A percentile compares a stretch with the other conserved stretches of the same genome.
Conservation (phyloP, 257 asterid genomes). For the Nicotiana sylvestris region DNA sequence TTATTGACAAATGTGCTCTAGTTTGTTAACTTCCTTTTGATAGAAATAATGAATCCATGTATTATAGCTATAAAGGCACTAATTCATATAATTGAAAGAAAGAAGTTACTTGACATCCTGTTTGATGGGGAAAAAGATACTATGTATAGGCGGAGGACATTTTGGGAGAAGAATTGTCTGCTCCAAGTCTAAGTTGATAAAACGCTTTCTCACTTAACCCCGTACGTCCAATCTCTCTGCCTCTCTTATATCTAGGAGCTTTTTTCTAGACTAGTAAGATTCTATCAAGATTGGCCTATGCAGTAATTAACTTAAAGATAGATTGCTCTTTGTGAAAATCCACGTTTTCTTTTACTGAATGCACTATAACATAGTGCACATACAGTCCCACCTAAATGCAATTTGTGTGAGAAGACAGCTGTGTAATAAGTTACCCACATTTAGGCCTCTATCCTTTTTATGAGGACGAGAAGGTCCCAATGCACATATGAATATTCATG, state of each 20-base stretch:
- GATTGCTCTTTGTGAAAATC: not conserved
- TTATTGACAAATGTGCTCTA: not conserved
- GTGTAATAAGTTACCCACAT: not conserved
- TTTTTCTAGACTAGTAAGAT: not conserved
- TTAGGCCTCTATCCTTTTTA: not conserved
- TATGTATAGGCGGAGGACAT: not conserved
- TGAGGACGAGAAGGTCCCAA: not conserved
- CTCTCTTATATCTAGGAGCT: not conserved
- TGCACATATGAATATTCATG: not conserved
- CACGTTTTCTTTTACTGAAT: not conserved
- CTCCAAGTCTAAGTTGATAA: not conserved
- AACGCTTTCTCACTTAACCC: not conserved
- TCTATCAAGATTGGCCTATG: not conserved
- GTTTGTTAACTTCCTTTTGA: not conserved
- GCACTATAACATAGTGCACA: not conserved
- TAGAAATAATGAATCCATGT: not conserved
- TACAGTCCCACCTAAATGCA: not conserved
- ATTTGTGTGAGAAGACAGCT: not conserved
- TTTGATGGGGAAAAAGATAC: not conserved
- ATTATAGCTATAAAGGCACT: not conserved
- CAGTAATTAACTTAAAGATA: slow-evolving; percentile 1
- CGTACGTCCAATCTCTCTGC: not conserved
- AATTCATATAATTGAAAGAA: not conserved
- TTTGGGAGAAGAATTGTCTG: not conserved
- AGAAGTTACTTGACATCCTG: not conserved